Evolutionary conservation across 116 monocot species (phyloP).

Genomic region (Papilionanthe hybrid): DNA sequence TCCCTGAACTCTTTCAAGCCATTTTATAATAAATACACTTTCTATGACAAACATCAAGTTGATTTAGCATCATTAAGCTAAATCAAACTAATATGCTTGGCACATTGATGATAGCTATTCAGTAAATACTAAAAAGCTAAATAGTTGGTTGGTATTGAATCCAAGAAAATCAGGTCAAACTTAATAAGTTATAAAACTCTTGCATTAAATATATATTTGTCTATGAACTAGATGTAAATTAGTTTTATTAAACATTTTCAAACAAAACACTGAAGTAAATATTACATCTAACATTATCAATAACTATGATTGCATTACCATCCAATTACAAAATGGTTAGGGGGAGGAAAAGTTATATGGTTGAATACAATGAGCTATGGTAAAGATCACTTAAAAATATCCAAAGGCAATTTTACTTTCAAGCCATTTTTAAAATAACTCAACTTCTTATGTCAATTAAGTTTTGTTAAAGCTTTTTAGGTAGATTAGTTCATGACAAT

Average conservation of each 20-base stretch:
- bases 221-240: neutral
- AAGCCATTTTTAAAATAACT: neutral
- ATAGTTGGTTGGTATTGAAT: neutral
- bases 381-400: neutral
- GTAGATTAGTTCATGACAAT: neutral
- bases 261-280: neutral
- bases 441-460: neutral
- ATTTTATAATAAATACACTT: too few species aligned
- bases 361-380: neutral
- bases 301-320: neutral
- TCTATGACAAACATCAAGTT: too few species aligned
- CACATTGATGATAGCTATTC: too few species aligned
- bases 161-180: neutral
- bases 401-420: neutral
- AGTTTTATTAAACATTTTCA: neutral
- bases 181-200: neutral
- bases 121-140: neutral
- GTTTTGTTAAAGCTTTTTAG: neutral
- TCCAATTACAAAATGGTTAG: neutral
- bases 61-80: neutral
- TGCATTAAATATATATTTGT: neutral
- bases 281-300: neutral
- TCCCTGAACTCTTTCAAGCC: too few species aligned
- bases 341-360: neutral
- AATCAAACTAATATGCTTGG: too few species aligned